Evolutionary conservation across 2,329 filamentous ascomycete genomes (phyloP).

Genomic region (Neophaeococcomyces aloes): DNA sequence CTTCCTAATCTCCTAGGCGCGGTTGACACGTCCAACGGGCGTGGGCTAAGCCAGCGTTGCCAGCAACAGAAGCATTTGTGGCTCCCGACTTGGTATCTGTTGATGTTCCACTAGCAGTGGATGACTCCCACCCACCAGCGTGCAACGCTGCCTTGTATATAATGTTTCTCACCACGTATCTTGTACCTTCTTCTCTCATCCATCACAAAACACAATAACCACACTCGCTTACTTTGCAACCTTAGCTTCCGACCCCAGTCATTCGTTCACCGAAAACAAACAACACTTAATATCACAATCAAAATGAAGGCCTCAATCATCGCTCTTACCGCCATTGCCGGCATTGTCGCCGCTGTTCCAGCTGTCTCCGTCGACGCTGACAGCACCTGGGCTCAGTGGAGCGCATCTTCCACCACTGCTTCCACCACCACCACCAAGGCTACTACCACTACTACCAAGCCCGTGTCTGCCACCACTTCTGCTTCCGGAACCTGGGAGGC

Average conservation of each 20-base stretch:
- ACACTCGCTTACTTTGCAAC: constrained; percentile 1
- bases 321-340: constrained; percentile 5
- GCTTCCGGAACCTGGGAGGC: constrained; percentile 1
- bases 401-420: not conserved
- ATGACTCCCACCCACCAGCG: not conserved
- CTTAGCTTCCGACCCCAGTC: constrained; percentile 5
- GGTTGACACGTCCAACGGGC: not conserved
- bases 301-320: constrained; percentile 10
- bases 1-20: constrained; percentile 4
- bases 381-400: not conserved
- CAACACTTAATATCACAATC: constrained; percentile 3
- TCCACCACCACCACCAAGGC: not conserved
- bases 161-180: constrained; percentile 3
- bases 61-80: constrained; percentile 2
- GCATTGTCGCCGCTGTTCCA: constrained; percentile 1
- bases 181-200: not conserved
- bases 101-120: not conserved
- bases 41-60: not conserved
- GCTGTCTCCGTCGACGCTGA: not conserved
- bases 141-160: constrained; percentile 5
- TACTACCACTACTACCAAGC: constrained; percentile 2
- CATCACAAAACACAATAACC: constrained; percentile 1
- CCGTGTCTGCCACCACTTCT: not conserved
- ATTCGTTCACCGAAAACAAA: constrained; percentile 7
- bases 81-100: not conserved